Base-by-base conservation (phyloP, 805 yeast species). In the Ogataea polymorpha region DNA sequence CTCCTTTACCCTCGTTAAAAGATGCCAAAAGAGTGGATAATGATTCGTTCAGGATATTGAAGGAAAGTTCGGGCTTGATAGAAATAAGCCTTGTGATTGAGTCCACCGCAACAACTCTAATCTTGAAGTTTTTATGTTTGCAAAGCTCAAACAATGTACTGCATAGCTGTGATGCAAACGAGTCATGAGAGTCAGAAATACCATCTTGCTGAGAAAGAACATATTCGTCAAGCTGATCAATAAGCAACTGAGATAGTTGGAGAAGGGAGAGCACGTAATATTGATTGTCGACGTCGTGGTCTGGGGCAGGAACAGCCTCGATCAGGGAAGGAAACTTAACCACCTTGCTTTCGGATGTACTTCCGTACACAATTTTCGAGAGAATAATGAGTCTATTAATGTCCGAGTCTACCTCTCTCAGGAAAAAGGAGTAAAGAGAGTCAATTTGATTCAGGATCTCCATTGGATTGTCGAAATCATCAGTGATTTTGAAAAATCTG, bases 41-140 rank as follows among this genome's bases (percentile, higher is more conserved):
- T 0, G 71, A 54, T 11, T 60, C 65, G 21, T 66, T 60, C 23
- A 75, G 32, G 1, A 62, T 51, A 21, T 42, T 48, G 37, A 46
- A 53, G 4, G 60, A 44, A 12, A 60, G 35, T 31, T 62, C 65
- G 3, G 67, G 68, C 39, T 48, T 67, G 42, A 43, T 59, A 51
- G 28, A 74, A 66, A 49, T 55, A 56, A 55, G 51, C 52, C 31
- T 50, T 21, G 46, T 66, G 52, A 53, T 64, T 49, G 48, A 55
- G 29, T 68, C 68, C 26, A 61, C 63, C 0, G 79, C 62, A 28
- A 65, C 58, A 5, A 70, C 59, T 42, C 81, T 65, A 6, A 72
- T 53, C 25, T 63, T 62, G 39, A 67, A 69, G 21, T 65, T 65
- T 21, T 64, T 62, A 29, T 68, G 61, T 6, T 64, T 56, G 25